These are phyloP conservation scores for Trichoderma endophyticum DNA, from an alignment of 2,329 filamentous ascomycete genomes.

Conservation along the genomic window DNA sequence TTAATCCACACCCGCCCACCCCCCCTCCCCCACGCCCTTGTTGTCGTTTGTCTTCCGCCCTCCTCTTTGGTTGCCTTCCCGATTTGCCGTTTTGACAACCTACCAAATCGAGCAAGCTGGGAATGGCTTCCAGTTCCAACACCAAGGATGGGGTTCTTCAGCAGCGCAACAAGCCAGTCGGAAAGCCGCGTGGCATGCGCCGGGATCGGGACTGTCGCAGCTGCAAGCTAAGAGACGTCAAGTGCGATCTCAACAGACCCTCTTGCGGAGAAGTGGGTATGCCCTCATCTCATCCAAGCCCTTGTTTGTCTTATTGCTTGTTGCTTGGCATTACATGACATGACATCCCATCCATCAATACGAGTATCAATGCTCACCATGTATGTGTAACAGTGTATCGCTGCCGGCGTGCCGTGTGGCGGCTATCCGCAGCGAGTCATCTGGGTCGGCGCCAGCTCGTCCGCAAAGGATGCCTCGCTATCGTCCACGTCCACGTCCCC, in stretches of 20 bases:
- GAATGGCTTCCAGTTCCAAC: constrained; percentile 17
- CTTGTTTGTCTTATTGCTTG: background rate
- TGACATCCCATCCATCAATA: background rate
- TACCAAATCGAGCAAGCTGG: constrained; percentile 9
- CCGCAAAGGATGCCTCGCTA: background rate
- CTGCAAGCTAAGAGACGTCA: constrained; percentile 27
- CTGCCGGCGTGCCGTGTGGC: constrained; percentile 30
- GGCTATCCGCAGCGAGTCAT: constrained; percentile 33
- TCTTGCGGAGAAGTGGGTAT: constrained; percentile 23
- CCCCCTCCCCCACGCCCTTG: background rate
- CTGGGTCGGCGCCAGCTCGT: constrained; percentile 26
- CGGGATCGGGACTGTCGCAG: constrained; percentile 30
- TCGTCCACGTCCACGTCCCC: background rate
- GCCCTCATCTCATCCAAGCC: background rate
- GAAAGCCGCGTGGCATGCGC: constrained; percentile 30
- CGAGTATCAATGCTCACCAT: background rate
- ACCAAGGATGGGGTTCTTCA: background rate
- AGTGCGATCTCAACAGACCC: constrained; percentile 31
- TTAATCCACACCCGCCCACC: background rate
- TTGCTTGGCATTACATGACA: background rate
- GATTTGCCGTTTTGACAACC: background rate
- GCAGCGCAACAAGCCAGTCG: constrained; percentile 21
- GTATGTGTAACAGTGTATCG: constrained; percentile 23
- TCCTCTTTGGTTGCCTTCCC: constrained; percentile 1
- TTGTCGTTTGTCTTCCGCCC: background rate